phyloP scores from a whole-genome alignment of 257 asterid species.

The Anisodus tanguticus region DNA sequence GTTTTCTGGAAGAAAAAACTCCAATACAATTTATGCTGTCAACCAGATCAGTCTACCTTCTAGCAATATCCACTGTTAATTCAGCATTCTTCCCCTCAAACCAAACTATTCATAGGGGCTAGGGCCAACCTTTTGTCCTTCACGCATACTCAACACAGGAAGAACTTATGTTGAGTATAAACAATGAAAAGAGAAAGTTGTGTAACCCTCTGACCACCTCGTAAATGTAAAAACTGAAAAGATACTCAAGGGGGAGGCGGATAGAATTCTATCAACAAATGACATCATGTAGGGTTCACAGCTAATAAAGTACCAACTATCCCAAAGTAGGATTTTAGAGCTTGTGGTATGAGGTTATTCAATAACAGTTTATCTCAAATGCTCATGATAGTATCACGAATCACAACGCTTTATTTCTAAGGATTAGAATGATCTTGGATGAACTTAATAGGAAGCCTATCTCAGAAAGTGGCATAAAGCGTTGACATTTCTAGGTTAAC shows the following conservation, averaged over 20 bases:
- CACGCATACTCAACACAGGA: not conserved
- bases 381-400: not conserved
- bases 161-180: not conserved
- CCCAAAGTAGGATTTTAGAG: not conserved
- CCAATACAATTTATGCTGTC: not conserved
- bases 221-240: not conserved
- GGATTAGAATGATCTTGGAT: not conserved
- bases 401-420: not conserved
- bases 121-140: not conserved
- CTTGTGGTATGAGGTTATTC: not conserved
- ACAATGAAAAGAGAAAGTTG: not conserved
- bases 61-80: not conserved
- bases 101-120: not conserved
- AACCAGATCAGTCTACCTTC: not conserved
- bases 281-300: not conserved
- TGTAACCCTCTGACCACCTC: not conserved
- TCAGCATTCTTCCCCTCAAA: not conserved
- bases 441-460: not conserved
- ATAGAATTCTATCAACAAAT: not conserved
- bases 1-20: not conserved
- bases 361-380: not conserved
- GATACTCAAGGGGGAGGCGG: not conserved
- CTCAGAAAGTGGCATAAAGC: not conserved
- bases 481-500: not conserved
- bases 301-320: not conserved